Conservation (phyloP, 768 basidiomycete species). For the Pisolithus tinctorius region DNA sequence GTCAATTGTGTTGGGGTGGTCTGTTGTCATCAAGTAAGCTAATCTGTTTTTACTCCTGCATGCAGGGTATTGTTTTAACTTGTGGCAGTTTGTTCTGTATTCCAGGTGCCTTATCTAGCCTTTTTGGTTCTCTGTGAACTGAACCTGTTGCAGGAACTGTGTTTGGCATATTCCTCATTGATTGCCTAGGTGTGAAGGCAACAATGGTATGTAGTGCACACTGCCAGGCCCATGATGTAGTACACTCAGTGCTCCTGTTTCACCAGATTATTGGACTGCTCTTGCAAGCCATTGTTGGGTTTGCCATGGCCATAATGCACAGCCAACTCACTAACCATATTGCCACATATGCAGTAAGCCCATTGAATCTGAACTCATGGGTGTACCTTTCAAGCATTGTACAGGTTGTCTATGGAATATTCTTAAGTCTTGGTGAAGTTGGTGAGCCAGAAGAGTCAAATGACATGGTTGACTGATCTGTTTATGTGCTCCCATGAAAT, state of each 20-base stretch:
- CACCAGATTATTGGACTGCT: conserved; percentile 60
- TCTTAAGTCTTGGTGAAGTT: no score
- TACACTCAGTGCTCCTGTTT: neutral
- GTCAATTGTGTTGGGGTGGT: no score
- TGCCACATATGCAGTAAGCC: conserved; percentile 65
- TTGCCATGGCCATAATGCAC: conserved; percentile 87
- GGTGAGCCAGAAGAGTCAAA: conserved; percentile 6
- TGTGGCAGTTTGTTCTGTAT: conserved; percentile 52
- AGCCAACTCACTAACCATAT: conserved; percentile 51
- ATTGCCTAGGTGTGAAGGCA: conserved; percentile 67
- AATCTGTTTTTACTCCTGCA: conserved; percentile 6
- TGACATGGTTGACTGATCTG: neutral
- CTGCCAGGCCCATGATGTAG: neutral
- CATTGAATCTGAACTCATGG: no score
- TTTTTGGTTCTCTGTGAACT: neutral
- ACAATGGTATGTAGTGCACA: conserved; percentile 49
- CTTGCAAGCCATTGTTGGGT: conserved; percentile 68
- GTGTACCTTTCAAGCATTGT: no score
- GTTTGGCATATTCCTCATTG: conserved; percentile 68
- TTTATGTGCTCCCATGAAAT: conserved; percentile 26
- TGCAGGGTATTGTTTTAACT: conserved; percentile 31
- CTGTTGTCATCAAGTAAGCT: no score
- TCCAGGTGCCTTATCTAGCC: conserved; percentile 32
- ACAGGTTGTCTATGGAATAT: no score
- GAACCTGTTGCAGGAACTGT: conserved; percentile 39